Conservation (phyloP, 2,329 filamentous ascomycete species). For the Parastagonospora nodorum region DNA sequence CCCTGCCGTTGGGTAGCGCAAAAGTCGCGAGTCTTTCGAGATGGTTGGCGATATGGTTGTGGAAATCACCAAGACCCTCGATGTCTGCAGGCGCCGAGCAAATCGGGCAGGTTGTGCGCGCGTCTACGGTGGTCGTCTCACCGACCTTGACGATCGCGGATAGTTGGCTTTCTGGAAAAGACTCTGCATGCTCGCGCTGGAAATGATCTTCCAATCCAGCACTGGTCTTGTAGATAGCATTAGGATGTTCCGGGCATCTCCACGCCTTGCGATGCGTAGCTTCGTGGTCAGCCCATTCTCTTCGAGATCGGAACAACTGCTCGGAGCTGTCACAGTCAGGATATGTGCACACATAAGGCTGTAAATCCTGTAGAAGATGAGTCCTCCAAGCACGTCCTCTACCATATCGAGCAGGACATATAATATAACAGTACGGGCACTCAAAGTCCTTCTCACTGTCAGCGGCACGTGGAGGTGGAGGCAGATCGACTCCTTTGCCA, state of each 20-base stretch:
- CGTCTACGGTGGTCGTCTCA: conserved; percentile 39
- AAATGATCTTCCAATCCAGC: conserved; percentile 38
- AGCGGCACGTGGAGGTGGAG: conserved; percentile 39
- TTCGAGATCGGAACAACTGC: conserved; percentile 43
- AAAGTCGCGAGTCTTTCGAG: conserved; percentile 43
- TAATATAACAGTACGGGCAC: conserved; percentile 47
- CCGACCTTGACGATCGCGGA: conserved; percentile 37
- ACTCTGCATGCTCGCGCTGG: conserved; percentile 32
- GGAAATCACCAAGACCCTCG: conserved; percentile 30
- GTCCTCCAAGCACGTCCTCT: conserved; percentile 41
- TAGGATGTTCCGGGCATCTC: conserved; percentile 43
- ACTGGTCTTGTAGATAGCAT: conserved; percentile 32
- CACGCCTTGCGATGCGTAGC: conserved; percentile 43
- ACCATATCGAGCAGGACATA: conserved; percentile 45
- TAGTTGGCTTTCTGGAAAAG: conserved; percentile 35
- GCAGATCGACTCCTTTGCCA: conserved; percentile 39
- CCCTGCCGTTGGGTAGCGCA: conserved; percentile 34
- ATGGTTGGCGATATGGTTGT: conserved; percentile 46
- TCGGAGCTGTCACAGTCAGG: conserved; percentile 31
- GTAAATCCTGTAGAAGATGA: conserved; percentile 44
- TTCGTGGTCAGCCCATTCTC: conserved; percentile 47
- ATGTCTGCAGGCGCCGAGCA: conserved; percentile 31
- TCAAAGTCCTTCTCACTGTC: conserved; percentile 44
- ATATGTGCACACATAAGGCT: conserved; percentile 47
- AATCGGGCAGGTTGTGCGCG: conserved; percentile 39